phyloP scores from a whole-genome alignment of 306 rosid genomes.

The Carpinus fangiana region DNA sequence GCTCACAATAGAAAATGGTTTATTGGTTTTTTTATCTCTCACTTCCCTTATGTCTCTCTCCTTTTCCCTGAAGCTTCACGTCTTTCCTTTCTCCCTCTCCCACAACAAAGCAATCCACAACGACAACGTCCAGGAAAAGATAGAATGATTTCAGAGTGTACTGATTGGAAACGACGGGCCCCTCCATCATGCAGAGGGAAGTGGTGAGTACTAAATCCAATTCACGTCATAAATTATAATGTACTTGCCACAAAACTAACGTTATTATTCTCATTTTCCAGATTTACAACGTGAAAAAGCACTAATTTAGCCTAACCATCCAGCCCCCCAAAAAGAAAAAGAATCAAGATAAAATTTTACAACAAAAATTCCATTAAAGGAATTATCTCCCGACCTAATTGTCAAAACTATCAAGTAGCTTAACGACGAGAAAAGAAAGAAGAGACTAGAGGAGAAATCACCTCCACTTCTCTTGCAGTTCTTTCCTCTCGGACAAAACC shows the following conservation, averaged over 20 bases:
- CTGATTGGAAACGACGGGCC: no score
- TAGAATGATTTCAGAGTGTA: no score
- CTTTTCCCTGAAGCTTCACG: no score
- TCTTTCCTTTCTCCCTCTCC: no score
- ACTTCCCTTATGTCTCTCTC: no score
- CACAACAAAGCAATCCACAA: no score
- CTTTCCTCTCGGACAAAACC: slow-evolving; percentile 87
- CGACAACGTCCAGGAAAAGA: no score
- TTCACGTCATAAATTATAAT: neutral
- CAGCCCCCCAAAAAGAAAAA: slow-evolving; percentile 16
- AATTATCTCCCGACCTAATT: slow-evolving; percentile 33
- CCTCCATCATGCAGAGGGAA: neutral
- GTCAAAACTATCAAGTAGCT: slow-evolving; percentile 7
- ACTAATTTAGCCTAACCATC: slow-evolving; percentile 33
- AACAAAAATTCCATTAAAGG: slow-evolving; percentile 37
- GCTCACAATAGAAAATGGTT: no score
- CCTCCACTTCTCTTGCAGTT: slow-evolving; percentile 90
- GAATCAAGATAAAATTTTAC: slow-evolving; percentile 36
- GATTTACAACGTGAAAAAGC: slow-evolving; percentile 46
- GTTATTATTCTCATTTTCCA: slow-evolving; percentile 30
- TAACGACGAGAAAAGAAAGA: slow-evolving; percentile 23
- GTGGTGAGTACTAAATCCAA: neutral
- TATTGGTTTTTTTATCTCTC: no score
- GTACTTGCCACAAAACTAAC: slow-evolving; percentile 21
- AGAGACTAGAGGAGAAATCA: slow-evolving; percentile 39